Evolutionary conservation across 208 protist genomes (phyloP), one percentile per base, ranked within the genome.

Genomic region (Crithidia brevicula): DNA sequence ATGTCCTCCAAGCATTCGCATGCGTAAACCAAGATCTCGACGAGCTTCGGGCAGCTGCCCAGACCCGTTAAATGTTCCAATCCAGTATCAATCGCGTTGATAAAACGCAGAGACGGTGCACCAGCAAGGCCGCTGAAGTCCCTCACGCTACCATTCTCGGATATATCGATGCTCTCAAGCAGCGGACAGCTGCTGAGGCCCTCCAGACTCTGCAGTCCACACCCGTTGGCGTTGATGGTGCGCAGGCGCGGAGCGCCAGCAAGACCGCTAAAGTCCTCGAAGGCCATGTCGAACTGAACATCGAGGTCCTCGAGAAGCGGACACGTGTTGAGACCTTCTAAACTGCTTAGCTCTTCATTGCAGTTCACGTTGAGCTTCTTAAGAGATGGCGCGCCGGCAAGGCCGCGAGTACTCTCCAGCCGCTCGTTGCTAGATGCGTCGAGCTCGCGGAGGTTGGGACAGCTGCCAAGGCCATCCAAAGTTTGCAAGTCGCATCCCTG

Each of bases 341-440:
- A 28, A 22, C 43, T 27, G 5, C 8, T 16, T 30, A 56, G 50
- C 28, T 15, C 28, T 28, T 56, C 28, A 18, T 30, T 40, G 28
- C 31, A 58, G 16, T 18, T 13, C 5, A 58, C 31, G 20, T 27
- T 13, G 2, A 40, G 33, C 52, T 27, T 16, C 23, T 58, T 18
- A 13, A 58, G 30, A 20, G 1, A 42, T 33, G 30, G 52, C 2
- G 31, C 28, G n/a, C 52, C 31, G 22, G 52, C 52, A 18, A 43
- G 52, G 52, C 52, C 15, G 52, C 33, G 28, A 30, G 52, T 58
- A 33, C 20, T 58, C n/a, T 58, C 16, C 27, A 43, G 43, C 8
- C 4, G 31, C 4, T 58, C n/a, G 53, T 60, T 60, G 53, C 36
- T 28, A 0, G 34, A 60, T 1, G 22, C 53, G n/a, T 60, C 53